Evolutionary conservation across 208 protist genomes (phyloP).

Genomic region (Wallacemonas sp.): DNA sequence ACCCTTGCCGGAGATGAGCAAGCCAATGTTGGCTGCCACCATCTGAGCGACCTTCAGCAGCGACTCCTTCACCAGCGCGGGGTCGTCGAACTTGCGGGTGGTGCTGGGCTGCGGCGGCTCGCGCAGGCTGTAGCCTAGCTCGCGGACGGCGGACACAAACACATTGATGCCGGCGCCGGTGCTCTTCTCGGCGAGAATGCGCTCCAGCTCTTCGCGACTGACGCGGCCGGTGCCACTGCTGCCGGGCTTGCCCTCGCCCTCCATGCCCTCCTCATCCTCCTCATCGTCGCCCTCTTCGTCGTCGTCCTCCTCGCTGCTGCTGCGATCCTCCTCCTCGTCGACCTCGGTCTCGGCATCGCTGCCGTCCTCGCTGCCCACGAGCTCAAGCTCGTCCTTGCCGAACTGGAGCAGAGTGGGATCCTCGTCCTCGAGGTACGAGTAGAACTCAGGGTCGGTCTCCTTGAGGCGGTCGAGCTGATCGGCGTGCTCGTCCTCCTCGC

Average conservation of each 20-base stretch:
- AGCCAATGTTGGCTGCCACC: slow-evolving; percentile 59
- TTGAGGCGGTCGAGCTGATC: slow-evolving; percentile 89
- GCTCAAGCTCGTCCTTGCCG: slow-evolving; percentile 76
- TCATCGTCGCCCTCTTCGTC: slow-evolving; percentile 35
- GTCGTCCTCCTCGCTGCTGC: slow-evolving; percentile 24
- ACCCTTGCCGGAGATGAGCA: slow-evolving; percentile 82
- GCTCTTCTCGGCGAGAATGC: slow-evolving; percentile 40
- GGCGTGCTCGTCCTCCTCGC: slow-evolving; percentile 87
- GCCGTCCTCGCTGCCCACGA: slow-evolving; percentile 59
- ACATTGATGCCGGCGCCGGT: slow-evolving; percentile 69
- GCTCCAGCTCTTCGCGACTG: slow-evolving; percentile 53
- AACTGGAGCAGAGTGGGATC: slow-evolving; percentile 89
- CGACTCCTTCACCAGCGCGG: slow-evolving; percentile 85
- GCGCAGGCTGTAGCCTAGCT: slow-evolving; percentile 76
- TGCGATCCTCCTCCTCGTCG: slow-evolving; percentile 56
- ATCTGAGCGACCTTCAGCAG: slow-evolving; percentile 70
- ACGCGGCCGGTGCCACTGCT: slow-evolving; percentile 38
- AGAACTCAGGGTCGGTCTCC: slow-evolving; percentile 90
- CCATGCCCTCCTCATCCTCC: slow-evolving; percentile 26
- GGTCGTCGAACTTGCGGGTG: slow-evolving; percentile 88
- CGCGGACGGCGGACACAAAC: slow-evolving; percentile 79
- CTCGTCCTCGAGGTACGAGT: slow-evolving; percentile 90
- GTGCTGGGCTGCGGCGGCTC: slow-evolving; percentile 67
- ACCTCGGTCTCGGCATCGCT: slow-evolving; percentile 81
- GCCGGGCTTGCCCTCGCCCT: background rate